phyloP scores from a whole-genome alignment of 176 grass and related monocot species.

The Avena eriantha region DNA sequence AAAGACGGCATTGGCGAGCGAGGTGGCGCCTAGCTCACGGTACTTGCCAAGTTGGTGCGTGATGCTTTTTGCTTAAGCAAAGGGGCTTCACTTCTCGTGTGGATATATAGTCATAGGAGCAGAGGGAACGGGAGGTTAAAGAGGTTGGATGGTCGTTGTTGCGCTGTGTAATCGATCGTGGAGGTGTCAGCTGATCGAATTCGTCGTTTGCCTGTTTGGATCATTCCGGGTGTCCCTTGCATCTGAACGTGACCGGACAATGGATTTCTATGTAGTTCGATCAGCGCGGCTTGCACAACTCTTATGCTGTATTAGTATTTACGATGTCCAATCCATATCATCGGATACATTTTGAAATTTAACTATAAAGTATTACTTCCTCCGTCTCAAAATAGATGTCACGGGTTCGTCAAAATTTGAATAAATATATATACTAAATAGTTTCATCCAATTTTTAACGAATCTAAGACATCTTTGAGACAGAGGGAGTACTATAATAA shows the following conservation, averaged over 20 bases:
- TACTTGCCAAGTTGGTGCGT: slow-evolving; percentile 28
- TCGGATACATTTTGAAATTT: too few relatives aligned
- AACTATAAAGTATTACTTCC: too few relatives aligned
- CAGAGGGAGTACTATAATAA: too few relatives aligned
- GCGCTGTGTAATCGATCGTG: slow-evolving; percentile 25
- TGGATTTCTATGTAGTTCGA: neutral
- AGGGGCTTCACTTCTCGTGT: slow-evolving; percentile 25
- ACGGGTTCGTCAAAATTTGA: too few relatives aligned
- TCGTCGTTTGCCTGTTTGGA: neutral
- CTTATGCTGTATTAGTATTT: too few relatives aligned
- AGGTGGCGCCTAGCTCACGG: neutral
- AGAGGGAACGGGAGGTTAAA: slow-evolving; percentile 9
- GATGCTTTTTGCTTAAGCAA: slow-evolving; percentile 50
- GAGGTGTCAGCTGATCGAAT: slow-evolving; percentile 7
- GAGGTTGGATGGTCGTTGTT: slow-evolving; percentile 50
- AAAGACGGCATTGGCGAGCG: slow-evolving; percentile 65
- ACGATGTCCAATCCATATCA: too few relatives aligned
- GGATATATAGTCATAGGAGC: slow-evolving; percentile 54
- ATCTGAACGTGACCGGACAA: slow-evolving; percentile 10
- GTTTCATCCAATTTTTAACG: too few relatives aligned
- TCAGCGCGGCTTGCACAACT: neutral
- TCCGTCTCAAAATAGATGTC: too few relatives aligned
- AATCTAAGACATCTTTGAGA: too few relatives aligned
- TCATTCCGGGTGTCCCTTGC: slow-evolving; percentile 6
- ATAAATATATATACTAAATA: too few relatives aligned